Evolutionary conservation across 1,284 basidiomycete species (phyloP), one percentile per base, ranked within the genome.

Genomic region (Leccinum pachyderme): DNA sequence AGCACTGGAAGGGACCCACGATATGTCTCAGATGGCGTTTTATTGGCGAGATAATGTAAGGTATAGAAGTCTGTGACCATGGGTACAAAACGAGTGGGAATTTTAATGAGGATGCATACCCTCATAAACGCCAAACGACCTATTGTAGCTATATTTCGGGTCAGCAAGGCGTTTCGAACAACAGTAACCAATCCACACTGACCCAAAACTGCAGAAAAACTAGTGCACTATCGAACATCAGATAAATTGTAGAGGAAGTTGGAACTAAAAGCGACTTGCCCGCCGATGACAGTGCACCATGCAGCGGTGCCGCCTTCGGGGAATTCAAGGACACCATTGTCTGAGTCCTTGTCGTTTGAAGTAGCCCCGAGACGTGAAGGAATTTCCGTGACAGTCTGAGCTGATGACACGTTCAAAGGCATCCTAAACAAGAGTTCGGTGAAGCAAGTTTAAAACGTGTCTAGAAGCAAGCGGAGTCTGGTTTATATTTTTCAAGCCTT

Each of bases 51-150:
- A 53, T 69, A 69, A 47, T 61, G 54, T 8, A 58, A 53, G n/a
- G 63, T 65, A 39, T 70, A 71, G 55, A 58, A 70, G 24, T 68
- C 67, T 68, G 45, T 4, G 29, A 1, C 31, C 12, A 6, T 33
- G 32, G 7, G 32, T 33, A 33, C 13, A 15, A 11, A 13, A 4
- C 32, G 3, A 35, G 53, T 27, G 11, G 9, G 4, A 8, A 39
- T 4, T 22, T 22, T 4, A 15, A 33, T 33, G 32, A 33, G 32
- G 18, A 18, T 22, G 4, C 37, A 29, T 55, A 69, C 80, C 63
- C 60, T 68, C 62, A 56, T 69, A 72, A 31, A 69, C 61, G 1
- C 68, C 68, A 50, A 63, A 68, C 13, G 68, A 60, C 8, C 56
- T 0, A 3, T 44, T 53, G 39, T 71, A 72, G 13, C 70, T 70